Evolutionary conservation across 1,284 basidiomycete species (phyloP).

Genomic region (Pascua sp.): DNA sequence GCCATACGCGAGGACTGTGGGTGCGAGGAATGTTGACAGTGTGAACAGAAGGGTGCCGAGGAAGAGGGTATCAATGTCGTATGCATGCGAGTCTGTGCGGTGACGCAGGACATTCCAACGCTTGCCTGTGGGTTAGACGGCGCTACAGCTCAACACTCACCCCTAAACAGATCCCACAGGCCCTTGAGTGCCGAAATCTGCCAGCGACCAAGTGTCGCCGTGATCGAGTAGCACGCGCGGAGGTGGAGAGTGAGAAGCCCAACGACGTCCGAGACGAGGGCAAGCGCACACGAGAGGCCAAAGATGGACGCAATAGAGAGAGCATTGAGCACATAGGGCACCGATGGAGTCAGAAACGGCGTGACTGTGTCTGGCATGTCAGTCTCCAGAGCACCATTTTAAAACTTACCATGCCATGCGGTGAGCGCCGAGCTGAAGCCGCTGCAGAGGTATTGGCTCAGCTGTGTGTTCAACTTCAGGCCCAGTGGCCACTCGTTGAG

Average conservation of each 20-base stretch:
- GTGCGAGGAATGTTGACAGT: conserved; percentile 81
- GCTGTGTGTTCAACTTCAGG: conserved; percentile 90
- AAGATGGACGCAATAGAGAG: conserved; percentile 18
- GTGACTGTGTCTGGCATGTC: conserved; percentile 12
- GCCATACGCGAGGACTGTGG: conserved; percentile 85
- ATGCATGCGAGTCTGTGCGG: conserved; percentile 81
- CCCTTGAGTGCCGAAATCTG: conserved; percentile 63
- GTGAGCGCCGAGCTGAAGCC: conserved; percentile 63
- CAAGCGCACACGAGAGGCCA: conserved; percentile 34
- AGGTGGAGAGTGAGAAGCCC: conserved; percentile 65
- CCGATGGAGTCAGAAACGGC: conserved; percentile 6
- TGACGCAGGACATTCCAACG: conserved; percentile 73
- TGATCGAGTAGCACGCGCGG: conserved; percentile 65
- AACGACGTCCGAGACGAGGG: conserved; percentile 29
- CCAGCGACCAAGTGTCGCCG: conserved; percentile 62
- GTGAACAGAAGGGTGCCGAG: conserved; percentile 95
- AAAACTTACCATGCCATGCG: conserved; percentile 65
- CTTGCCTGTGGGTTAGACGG: conserved; percentile 59
- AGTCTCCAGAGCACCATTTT: not conserved
- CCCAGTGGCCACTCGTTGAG: conserved; percentile 94
- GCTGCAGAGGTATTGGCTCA: conserved; percentile 75
- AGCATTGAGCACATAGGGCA: conserved; percentile 5
- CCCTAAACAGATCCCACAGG: conserved; percentile 91
- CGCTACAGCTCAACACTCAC: conserved; percentile 50
- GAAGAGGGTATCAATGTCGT: conserved; percentile 88